phyloP scores from a whole-genome alignment of 441 rosid genomes.

The Isatis lusitanica region DNA sequence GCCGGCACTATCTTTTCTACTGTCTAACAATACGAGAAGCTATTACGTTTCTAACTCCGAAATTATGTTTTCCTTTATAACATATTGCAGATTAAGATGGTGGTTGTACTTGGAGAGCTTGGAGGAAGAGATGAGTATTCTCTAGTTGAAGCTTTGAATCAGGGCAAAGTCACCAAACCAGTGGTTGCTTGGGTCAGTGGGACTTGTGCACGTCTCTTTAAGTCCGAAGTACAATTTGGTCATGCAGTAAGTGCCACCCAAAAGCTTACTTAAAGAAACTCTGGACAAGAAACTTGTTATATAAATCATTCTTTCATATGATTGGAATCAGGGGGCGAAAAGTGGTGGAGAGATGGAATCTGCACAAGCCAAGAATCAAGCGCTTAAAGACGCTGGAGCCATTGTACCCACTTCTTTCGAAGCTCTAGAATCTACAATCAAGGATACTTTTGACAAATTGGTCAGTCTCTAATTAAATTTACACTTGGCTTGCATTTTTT shows the following conservation, averaged over 20 bases:
- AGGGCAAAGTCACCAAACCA: conserved; percentile 89
- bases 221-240: conserved; percentile 96
- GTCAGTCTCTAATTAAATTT: conserved; percentile 44
- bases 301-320: conserved; percentile 21
- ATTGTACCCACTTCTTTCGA: conserved; percentile 90
- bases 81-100: conserved; percentile 70
- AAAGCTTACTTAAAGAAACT: conserved; percentile 15
- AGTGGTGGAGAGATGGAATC: conserved; percentile 98
- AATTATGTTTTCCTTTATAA: background rate
- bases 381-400: conserved; percentile 85
- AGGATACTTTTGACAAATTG: conserved; percentile 87
- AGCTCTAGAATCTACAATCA: conserved; percentile 70
- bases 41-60: background rate
- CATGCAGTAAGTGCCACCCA: conserved; percentile 78
- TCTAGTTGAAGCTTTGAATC: conserved; percentile 90
- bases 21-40: background rate
- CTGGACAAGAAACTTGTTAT: background rate
- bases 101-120: conserved; percentile 94
- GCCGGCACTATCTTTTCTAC: background rate
- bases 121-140: conserved; percentile 96
- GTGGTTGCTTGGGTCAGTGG: conserved; percentile 99
- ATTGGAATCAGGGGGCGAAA: conserved; percentile 80
- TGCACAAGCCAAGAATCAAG: conserved; percentile 97
- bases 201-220: conserved; percentile 94
- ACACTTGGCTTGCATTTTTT: background rate